Conservation (phyloP, 1,284 basidiomycete genomes). For the Moesziomyces antarcticus region DNA sequence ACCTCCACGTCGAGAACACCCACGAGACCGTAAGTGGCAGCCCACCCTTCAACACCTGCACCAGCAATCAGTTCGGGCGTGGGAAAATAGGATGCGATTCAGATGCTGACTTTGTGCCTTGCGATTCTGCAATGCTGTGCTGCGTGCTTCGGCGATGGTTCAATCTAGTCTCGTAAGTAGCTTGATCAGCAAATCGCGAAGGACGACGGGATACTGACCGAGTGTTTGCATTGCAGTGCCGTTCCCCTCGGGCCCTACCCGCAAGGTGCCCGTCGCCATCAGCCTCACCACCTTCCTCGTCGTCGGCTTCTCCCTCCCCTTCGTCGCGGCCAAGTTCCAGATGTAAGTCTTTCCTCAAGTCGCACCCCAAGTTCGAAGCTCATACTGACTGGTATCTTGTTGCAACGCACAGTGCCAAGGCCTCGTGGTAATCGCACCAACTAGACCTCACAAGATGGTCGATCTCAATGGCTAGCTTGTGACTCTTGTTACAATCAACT, state of each 20-base stretch:
- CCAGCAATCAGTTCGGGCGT: no score
- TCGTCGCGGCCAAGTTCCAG: conserved; percentile 63
- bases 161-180: background rate
- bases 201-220: background rate
- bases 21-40: conserved; percentile 60
- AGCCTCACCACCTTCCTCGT: conserved; percentile 59
- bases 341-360: conserved; percentile 31
- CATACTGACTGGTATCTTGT: background rate
- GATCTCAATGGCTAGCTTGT: background rate
- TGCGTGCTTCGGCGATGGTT: no score
- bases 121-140: background rate
- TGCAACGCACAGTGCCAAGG: conserved; percentile 32
- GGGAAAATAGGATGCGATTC: background rate
- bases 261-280: conserved; percentile 60
- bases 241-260: conserved; percentile 60
- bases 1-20: conserved; percentile 66
- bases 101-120: background rate
- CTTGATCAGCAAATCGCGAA: background rate
- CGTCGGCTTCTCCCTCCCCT: conserved; percentile 59
- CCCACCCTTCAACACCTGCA: background rate
- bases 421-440: conserved; percentile 31
- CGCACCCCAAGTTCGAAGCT: background rate
- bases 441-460: no score
- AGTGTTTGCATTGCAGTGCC: conserved; percentile 48
- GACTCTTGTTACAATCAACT: background rate